Conservation (phyloP, 495 filamentous ascomycete species). For the Hypomontagnella submonticulosa region DNA sequence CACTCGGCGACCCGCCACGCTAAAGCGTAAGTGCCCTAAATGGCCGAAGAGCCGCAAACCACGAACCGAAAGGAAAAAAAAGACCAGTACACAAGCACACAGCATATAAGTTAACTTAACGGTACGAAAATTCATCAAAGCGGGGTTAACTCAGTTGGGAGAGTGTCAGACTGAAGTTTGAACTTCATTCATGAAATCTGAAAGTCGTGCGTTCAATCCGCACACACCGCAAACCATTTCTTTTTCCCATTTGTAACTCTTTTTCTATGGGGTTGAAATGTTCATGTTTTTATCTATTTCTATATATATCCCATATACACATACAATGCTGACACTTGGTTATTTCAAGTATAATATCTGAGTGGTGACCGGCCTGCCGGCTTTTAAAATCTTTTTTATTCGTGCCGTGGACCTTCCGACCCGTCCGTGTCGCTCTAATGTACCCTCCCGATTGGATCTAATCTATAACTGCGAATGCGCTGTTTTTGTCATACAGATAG, state of each 20-base stretch:
- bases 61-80: too few relatives aligned
- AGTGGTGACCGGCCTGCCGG: too few relatives aligned
- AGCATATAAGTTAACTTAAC: neutral
- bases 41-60: neutral
- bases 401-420: too few relatives aligned
- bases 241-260: constrained; percentile 14
- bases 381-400: too few relatives aligned
- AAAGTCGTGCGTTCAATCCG: constrained; percentile 51
- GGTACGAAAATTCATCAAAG: constrained; percentile 7
- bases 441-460: too few relatives aligned
- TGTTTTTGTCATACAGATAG: too few relatives aligned
- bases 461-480: too few relatives aligned
- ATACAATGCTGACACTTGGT: too few relatives aligned
- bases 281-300: too few relatives aligned
- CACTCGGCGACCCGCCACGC: constrained; percentile 27
- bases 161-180: constrained; percentile 54
- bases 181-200: constrained; percentile 46
- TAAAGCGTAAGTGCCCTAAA: constrained; percentile 5
- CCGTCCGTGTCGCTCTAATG: too few relatives aligned
- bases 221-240: constrained; percentile 43
- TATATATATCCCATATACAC: too few relatives aligned
- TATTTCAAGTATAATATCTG: too few relatives aligned
- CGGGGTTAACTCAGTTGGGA: constrained; percentile 54
- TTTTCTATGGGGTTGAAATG: neutral
- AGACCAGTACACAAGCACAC: neutral